Evolutionary conservation across 73 alveolate species (phyloP).

Genomic region (Symbiodinium pilosum): DNA sequence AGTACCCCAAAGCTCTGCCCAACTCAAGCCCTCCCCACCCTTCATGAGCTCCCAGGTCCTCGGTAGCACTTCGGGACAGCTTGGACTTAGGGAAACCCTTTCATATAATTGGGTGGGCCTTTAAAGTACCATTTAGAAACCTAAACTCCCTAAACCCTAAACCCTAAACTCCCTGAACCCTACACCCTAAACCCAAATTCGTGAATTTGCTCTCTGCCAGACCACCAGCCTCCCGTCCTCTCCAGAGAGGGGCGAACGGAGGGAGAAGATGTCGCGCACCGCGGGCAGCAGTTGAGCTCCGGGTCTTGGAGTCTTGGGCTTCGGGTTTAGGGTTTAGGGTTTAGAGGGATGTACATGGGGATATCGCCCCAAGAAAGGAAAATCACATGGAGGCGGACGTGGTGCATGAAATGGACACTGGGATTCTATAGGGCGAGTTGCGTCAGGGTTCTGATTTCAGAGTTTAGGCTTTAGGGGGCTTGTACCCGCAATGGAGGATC

Average conservation of each 20-base stretch:
- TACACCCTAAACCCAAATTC: background rate
- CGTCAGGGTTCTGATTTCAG: background rate
- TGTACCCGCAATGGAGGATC: too few species aligned
- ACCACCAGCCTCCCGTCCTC: constrained; percentile 49
- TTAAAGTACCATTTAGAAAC: too few species aligned
- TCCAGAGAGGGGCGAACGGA: constrained; percentile 83
- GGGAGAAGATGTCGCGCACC: constrained; percentile 83
- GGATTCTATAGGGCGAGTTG: background rate
- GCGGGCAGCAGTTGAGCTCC: background rate
- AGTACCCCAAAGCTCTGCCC: too few species aligned
- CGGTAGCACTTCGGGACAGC: too few species aligned
- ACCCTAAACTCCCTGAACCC: background rate
- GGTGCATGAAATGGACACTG: too few species aligned
- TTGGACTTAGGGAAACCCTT: too few species aligned
- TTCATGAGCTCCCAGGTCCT: too few species aligned
- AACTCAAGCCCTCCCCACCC: too few species aligned
- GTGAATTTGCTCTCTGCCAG: background rate
- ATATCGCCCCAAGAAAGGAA: too few species aligned
- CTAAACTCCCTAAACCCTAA: background rate
- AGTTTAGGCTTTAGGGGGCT: background rate
- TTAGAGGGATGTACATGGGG: background rate
- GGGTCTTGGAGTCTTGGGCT: background rate
- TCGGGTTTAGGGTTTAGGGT: background rate
- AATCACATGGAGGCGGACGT: too few species aligned
- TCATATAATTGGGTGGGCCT: too few species aligned